Evolutionary conservation across 2,329 filamentous ascomycete genomes (phyloP), one percentile per base, ranked within the genome.

Genomic region (Alternaria atra): DNA sequence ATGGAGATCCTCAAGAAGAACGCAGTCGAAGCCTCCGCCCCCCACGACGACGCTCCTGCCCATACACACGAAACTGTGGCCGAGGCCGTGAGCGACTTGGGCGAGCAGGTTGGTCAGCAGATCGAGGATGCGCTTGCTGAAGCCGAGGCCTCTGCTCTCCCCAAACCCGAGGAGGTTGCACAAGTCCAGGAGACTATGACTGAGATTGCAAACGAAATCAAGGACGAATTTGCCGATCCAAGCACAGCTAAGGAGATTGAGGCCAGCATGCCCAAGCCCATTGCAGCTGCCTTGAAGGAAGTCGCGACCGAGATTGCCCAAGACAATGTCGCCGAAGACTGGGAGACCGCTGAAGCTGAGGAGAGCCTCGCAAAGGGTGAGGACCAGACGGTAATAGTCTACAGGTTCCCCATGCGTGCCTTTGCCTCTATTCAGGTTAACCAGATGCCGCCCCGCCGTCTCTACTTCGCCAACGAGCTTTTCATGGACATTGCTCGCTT

Each of bases 331-430:
- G 91, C 89, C n/a, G 93, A 97, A 66, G 94, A 90, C 80, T 97
- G 93, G 93, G 93, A 97, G 82, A 96, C 90, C 66, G 92, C 91
- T 4, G 92, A 94, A 71, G 87, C 87, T 56, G 89, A 90, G 64
- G 90, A 91, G 61, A 89, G 73, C 84, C 87, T 74, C 47, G 86
- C 87, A 34, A 91, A 93, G 77, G 89, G 90, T 68, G 88, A 89
- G 60, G 85, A 88, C 52, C 80, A 87, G 46, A 85, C 89, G 27
- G 88, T 97, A 67, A 90, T 87, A 75, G 94, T 98, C 47, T 95
- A 92, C 83, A 97, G 97, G 79, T 97, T 99, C 78, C 95, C 95
- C 15, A 93, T 99, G 90, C 92, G 91, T 79, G 95, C 95, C 4
- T 99, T 96, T 85, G 94, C 97, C 67, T 91, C 94, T 20, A 95